These are phyloP conservation scores for Colletotrichum eremochloae DNA, from an alignment of 2,329 filamentous ascomycete species.

Conservation along the genomic window DNA sequence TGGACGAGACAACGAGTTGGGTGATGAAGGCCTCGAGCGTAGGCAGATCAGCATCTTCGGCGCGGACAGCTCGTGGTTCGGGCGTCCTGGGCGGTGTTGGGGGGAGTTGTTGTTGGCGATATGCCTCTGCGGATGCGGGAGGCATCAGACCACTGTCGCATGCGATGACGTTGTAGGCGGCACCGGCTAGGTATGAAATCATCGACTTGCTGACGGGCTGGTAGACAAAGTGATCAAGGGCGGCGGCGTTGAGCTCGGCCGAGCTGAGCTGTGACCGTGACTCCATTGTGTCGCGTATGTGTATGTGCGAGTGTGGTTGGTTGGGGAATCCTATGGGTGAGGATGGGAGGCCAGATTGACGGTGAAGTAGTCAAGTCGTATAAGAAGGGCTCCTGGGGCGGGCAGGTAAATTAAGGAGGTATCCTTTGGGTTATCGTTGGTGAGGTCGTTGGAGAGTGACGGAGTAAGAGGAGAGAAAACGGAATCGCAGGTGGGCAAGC, in stretches of 20 bases:
- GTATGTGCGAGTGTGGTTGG: conserved; percentile 46
- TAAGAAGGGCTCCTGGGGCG: conserved; percentile 45
- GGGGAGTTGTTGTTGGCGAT: conserved; percentile 52
- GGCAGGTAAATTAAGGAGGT: conserved; percentile 44
- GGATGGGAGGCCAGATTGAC: conserved; percentile 16
- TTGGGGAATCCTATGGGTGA: conserved; percentile 42
- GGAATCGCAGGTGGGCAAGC: conserved; percentile 24
- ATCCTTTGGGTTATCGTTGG: conserved; percentile 44
- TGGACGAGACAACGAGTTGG: conserved; percentile 90
- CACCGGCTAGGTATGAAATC: conserved; percentile 81
- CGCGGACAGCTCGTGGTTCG: conserved; percentile 59
- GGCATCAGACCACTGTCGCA: conserved; percentile 76
- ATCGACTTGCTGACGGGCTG: conserved; percentile 80
- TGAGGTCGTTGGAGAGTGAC: conserved; percentile 36
- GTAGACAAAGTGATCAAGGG: conserved; percentile 85
- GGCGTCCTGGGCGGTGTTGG: conserved; percentile 66
- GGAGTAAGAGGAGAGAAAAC: conserved; percentile 12
- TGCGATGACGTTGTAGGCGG: conserved; percentile 82
- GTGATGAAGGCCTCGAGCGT: conserved; percentile 92
- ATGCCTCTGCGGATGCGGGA: conserved; percentile 54
- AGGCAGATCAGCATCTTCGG: conserved; percentile 73
- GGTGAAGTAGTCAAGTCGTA: conserved; percentile 17
- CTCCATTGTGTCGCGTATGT: conserved; percentile 56
- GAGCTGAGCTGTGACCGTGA: conserved; percentile 61
- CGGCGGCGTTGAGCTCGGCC: conserved; percentile 76